Evolutionary conservation across 73 alveolate species (phyloP), one percentile per base, ranked within the genome.

Genomic region (Paramecium tetraurelia): DNA sequence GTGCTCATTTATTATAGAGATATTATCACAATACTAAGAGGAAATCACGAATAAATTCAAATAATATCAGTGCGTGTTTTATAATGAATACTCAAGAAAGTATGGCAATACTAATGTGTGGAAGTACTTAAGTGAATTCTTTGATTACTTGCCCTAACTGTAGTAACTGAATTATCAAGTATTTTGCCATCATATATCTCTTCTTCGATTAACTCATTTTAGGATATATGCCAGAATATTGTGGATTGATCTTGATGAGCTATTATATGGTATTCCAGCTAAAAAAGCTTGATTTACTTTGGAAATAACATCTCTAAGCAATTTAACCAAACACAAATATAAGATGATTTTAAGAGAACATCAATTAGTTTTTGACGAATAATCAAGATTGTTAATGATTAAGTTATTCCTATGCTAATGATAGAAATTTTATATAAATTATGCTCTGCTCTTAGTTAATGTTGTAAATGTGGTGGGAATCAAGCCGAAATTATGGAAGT

Each of bases 361-460:
- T 92, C 98, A 98, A 89, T 94, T 96, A 44, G 98, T 96, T 24
- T 70, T 87, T 87, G 99, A 97, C 27, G 99, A 97, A 80, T 97
- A 93, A 92, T 93, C 94, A 68, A 86, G 89, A 40, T 99, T 93
- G 53, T 59, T 90, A 12, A 16, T 50, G 5, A 16, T 16, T 16
- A 29, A 33, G 99, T 57, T 96, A 95, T 87, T 92, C 97, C 86
- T 84, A 58, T n/a, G 94, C 95, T 93, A 95, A 97, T 92, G 89
- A 84, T 7, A 97, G 94, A 10, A 85, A 94, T 41, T 87, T 96
- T 72, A 95, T 95, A 0, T 96, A 99, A 2, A 98, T 97, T 97
- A 20, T 96, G 98, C 99, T 89, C 97, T 68, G 99, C 99, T 22
- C 99, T 99, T 14, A 97, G 96, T 93, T 96, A 96, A 77, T 96